Evolutionary conservation across 805 yeast genomes (phyloP), one percentile per base, ranked within the genome.

Genomic region (Teunomyces lycoperdinae): DNA sequence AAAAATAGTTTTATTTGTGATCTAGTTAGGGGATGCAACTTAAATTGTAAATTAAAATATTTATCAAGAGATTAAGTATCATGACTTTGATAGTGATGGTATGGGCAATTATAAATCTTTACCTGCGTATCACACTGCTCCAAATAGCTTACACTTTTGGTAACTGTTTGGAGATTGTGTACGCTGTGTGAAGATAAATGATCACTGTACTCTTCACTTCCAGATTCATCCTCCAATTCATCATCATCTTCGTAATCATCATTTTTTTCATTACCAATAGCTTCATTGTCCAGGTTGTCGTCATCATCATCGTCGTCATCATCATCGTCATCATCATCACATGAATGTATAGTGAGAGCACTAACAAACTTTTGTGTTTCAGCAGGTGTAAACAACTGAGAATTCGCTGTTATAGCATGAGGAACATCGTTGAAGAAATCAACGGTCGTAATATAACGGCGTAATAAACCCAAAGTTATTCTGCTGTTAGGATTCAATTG

Each of bases 401-500:
- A 26, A 20, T 43, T 43, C 3, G 28, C 32, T 7, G 32, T 16
- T 7, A 26, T 11, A 16, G 13, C 9, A 10, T 13, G 43, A 3
- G 20, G 6, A 42, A 3, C n/a, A 46, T 64, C 69, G 28, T 53
- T 49, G 51, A 68, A 71, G 51, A 71, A 67, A 47, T 71, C 68
- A 39, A 63, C 56, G 27, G 34, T 51, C 4, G 68, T 52, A 4
- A 79, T 59, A 48, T 73, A 74, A 5, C 63, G 57, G 48, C 74
- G 63, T 52, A 79, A 67, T 17, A 66, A 63, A 31, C 63, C 57
- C 45, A 79, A 65, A 10, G 64, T 50, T 3, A 76, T 70, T 53
- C 84, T 68, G 28, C 71, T 74, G 63, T 73, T 71, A 3, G 84
- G 84, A 53, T 77, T 71, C 39, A 79, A 57, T 40, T 58, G 57